These are phyloP conservation scores for Claviceps purpurea DNA, from an alignment of 2,329 filamentous ascomycete species.

Conservation along the genomic window DNA sequence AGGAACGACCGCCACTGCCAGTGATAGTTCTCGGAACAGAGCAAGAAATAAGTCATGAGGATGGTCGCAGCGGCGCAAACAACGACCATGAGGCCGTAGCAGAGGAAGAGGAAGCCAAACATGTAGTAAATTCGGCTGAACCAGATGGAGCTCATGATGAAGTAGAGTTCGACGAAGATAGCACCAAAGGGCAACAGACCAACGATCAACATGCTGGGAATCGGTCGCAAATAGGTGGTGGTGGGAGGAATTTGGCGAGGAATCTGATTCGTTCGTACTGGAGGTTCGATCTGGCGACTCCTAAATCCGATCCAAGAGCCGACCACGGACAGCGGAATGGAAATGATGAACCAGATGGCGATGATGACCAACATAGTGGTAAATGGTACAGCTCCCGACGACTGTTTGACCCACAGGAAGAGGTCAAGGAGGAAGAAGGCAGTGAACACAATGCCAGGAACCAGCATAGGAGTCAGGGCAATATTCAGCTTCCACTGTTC, in stretches of 20 bases:
- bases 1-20: constrained; percentile 98
- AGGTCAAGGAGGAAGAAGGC: constrained; percentile 90
- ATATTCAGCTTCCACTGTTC: constrained; percentile 95
- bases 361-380: constrained; percentile 93
- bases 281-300: constrained; percentile 54
- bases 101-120: constrained; percentile 98
- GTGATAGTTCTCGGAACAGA: constrained; percentile 94
- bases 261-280: constrained; percentile 94
- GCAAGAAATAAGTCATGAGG: constrained; percentile 87
- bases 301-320: constrained; percentile 93
- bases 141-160: constrained; percentile 99
- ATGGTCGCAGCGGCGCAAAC: constrained; percentile 88
- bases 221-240: constrained; percentile 67
- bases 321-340: constrained; percentile 75
- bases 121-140: constrained; percentile 99
- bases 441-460: constrained; percentile 75
- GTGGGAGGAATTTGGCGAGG: constrained; percentile 86
- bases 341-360: constrained; percentile 93
- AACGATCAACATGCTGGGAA: constrained; percentile 84
- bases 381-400: constrained; percentile 89
- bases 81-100: constrained; percentile 93
- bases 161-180: constrained; percentile 97
- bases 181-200: constrained; percentile 89
- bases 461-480: constrained; percentile 67
- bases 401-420: constrained; percentile 88